Evolutionary conservation across 768 basidiomycete genomes (phyloP), one percentile per base, ranked within the genome.

Genomic region (Chlorophyllum brunneum): DNA sequence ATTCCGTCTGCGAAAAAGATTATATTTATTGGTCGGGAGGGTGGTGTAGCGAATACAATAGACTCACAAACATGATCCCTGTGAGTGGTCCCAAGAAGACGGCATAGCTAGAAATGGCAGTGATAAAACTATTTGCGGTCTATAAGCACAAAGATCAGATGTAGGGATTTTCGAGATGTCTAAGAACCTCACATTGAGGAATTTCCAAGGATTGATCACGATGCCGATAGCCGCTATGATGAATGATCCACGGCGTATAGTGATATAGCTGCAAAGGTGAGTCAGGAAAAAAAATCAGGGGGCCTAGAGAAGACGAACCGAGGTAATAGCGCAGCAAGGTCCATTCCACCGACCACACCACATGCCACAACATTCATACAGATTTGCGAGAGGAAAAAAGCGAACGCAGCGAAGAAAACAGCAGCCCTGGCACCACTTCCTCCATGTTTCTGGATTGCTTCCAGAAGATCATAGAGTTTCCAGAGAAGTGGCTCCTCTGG

Each of bases 281-380:
- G n/a, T n/a, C n/a, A n/a, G n/a, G n/a, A n/a, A n/a, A n/a, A n/a
- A n/a, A n/a, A n/a, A n/a, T n/a, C n/a, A n/a, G n/a, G n/a, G n/a
- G n/a, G n/a, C n/a, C n/a, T n/a, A n/a, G n/a, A n/a, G 13, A 37
- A 13, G 7, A 37, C 7, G 18, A 18, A 47, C 45, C 30, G 29
- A 13, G 67, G 67, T 0, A 65, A 40, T 3, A 68, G 42, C 1
- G 67, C 65, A 9, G 67, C 63, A 1, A 67, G 57, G 37, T 68
- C 65, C 63, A 67, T 68, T 11, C 65, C 67, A 2, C 67, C 67
- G 23, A 68, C 67, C 0, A 67, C 63, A 2, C 63, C 65, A 36
- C 63, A 65, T 5, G 63, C 63, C 22, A 67, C 65, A 16, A 65
- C 36, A 37, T 37, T 55, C 63, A 63, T 22, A 37, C 36, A 37